These are phyloP conservation scores for Magnaporthiopsis poae DNA, from an alignment of 2,329 filamentous ascomycete species.

Conservation along the genomic window DNA sequence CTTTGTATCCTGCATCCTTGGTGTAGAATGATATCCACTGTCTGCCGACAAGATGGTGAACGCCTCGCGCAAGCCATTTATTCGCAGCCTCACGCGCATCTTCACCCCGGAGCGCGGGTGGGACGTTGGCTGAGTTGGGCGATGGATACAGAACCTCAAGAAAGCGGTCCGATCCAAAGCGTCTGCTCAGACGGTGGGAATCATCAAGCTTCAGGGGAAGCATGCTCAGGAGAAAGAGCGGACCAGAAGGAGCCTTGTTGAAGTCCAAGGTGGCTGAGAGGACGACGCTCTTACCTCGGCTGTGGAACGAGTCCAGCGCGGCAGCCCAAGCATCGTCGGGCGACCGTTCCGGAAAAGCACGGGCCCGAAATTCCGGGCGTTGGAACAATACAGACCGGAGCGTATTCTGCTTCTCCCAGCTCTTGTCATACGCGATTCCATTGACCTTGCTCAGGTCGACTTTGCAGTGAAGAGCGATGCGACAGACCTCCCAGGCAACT, in stretches of 20 bases:
- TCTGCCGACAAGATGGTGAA: conserved; percentile 36
- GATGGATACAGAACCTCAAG: conserved; percentile 45
- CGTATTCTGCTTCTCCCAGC: conserved; percentile 33
- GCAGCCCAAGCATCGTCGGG: conserved; percentile 35
- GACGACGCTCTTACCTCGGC: conserved; percentile 27
- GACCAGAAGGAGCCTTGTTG: conserved; percentile 24
- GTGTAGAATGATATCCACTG: conserved; percentile 39
- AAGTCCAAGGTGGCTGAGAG: conserved; percentile 34
- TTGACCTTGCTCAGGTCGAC: conserved; percentile 28
- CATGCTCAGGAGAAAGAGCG: conserved; percentile 37
- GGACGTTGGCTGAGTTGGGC: conserved; percentile 21
- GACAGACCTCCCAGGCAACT: conserved; percentile 42
- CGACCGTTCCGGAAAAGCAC: conserved; percentile 38
- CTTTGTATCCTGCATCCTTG: conserved; percentile 28
- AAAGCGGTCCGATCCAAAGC: conserved; percentile 50
- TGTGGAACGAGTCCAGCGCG: conserved; percentile 27
- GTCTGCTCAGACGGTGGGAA: conserved; percentile 41
- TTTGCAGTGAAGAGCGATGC: conserved; percentile 36
- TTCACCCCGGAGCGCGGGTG: conserved; percentile 22
- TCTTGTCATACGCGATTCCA: conserved; percentile 25
- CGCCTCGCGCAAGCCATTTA: conserved; percentile 28
- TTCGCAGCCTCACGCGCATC: conserved; percentile 26
- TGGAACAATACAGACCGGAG: conserved; percentile 32
- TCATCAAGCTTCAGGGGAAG: conserved; percentile 38
- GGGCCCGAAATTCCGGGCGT: conserved; percentile 32